Conservation (phyloP, 768 basidiomycete species). For the Psilocybe sp. region DNA sequence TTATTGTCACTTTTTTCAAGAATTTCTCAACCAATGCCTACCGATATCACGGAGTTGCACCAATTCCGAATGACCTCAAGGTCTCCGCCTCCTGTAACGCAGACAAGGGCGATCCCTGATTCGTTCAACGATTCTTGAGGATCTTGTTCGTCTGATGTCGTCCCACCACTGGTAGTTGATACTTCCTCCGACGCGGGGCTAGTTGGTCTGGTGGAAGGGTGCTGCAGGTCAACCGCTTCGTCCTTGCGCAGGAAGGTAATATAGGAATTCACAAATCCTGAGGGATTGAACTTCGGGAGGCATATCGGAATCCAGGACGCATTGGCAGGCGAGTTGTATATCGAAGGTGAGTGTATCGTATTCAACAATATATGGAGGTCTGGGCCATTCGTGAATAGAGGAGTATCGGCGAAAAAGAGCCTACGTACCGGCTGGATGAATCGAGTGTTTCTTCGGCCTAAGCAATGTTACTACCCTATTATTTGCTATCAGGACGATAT, state of each 20-base stretch:
- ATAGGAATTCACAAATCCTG: constrained; percentile 90
- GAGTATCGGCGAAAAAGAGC: too few relatives aligned
- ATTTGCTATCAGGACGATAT: constrained; percentile 1
- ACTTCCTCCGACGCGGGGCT: constrained; percentile 7
- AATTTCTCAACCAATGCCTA: constrained; percentile 25
- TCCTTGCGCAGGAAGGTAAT: constrained; percentile 65
- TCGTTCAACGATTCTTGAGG: constrained; percentile 25
- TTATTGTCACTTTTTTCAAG: neutral
- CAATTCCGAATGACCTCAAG: constrained; percentile 81
- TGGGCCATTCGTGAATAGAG: constrained; percentile 16
- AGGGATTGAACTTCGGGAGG: constrained; percentile 89
- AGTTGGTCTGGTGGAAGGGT: constrained; percentile 6
- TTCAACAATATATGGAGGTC: constrained; percentile 94
- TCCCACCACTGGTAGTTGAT: constrained; percentile 9
- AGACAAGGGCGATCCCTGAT: constrained; percentile 62
- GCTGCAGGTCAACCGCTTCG: constrained; percentile 20
- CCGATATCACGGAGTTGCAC: constrained; percentile 66
- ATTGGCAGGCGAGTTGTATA: constrained; percentile 71
- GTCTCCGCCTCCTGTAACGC: constrained; percentile 79
- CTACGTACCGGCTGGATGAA: constrained; percentile 3
- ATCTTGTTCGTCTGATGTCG: constrained; percentile 7
- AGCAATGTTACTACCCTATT: constrained; percentile 1
- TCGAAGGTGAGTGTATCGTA: constrained; percentile 81
- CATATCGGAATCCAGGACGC: constrained; percentile 96
- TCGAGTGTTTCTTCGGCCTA: constrained; percentile 5